Base-by-base conservation (phyloP, 164 flowering plant species). In the Amborella trichopoda region DNA sequence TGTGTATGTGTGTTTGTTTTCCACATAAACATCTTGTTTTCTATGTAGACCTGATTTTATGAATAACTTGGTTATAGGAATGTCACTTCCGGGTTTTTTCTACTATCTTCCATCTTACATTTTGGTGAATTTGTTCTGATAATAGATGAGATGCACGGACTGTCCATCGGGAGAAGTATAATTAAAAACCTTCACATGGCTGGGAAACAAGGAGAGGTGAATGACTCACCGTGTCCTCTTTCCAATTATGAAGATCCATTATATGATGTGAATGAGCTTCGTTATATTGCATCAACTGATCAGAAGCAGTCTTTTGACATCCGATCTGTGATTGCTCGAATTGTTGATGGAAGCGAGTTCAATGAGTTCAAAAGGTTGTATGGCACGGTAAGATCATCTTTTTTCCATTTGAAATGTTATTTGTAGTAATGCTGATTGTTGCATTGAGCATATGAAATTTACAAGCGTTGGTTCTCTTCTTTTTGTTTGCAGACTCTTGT, bases 311-410 rank as follows among this genome's bases (percentile, higher is more conserved):
- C 78, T n/a, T 78, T 84, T 70, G 96, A 93, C 54, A 62, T 93
- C 28, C 76, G 99, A 55, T 72, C 95, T 43, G 71, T 93, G 40
- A 88, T 93, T 70, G 81, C 95, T 52, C 91, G 77, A 46, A 73
- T 88, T 52, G 89, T 80, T 44, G 99, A 87, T 73, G 99, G 95
- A 50, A 88, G 96, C 45, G 95, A 88, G 68, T 91, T 91, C 67
- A 95, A 91, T 54, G 96, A 91, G 57, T 93, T 93, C 88, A 93
- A 93, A 81, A 84, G 84, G 80, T 53, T 88, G 71, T 93, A 87
- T 74, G 99, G 99, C 74, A 81, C 88, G 82, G 95, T 93, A 68
- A 84, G 96, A 66, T 52, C 60, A 51, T 56, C 48, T 53, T 14
- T 1, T 30, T 14, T 30, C 14, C 14, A 8, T 14, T 30, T 9